Conservation (phyloP, 208 protist genomes). For the Balamuthia mandrillaris region DNA sequence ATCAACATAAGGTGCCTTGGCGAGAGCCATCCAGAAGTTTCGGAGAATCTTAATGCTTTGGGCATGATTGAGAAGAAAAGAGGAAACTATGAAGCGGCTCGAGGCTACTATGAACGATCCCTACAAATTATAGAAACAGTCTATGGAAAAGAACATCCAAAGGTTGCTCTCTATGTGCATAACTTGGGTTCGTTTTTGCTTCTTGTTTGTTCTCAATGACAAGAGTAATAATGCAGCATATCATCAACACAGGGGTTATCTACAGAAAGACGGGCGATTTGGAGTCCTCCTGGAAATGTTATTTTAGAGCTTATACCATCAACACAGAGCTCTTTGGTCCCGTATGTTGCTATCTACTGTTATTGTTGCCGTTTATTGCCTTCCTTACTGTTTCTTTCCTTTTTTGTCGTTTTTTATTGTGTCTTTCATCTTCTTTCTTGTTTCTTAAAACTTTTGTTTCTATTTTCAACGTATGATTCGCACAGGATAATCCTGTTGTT, state of each 20-base stretch:
- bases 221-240: too few species aligned
- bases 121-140: slow-evolving; percentile 25
- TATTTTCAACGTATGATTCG: too few species aligned
- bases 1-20: slow-evolving; percentile 22
- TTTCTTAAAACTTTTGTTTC: too few species aligned
- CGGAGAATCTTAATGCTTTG: slow-evolving; percentile 30
- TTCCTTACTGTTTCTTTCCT: too few species aligned
- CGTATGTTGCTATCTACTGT: too few species aligned
- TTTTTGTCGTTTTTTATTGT: too few species aligned
- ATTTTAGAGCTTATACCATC: neutral
- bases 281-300: neutral
- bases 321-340: slow-evolving; percentile 2
- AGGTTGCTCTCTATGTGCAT: slow-evolving; percentile 31
- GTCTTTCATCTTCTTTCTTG: too few species aligned
- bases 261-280: neutral
- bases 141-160: slow-evolving; percentile 21
- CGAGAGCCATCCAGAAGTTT: neutral
- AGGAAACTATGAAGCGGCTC: slow-evolving; percentile 14
- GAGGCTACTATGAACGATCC: neutral
- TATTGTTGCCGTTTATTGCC: too few species aligned
- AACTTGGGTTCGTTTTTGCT: too few species aligned
- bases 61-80: slow-evolving; percentile 30
- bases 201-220: too few species aligned
- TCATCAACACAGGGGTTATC: too few species aligned
- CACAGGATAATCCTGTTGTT: neutral